Conservation (phyloP, 106 monocot genomes). For the Platanthera guangdongensis region DNA sequence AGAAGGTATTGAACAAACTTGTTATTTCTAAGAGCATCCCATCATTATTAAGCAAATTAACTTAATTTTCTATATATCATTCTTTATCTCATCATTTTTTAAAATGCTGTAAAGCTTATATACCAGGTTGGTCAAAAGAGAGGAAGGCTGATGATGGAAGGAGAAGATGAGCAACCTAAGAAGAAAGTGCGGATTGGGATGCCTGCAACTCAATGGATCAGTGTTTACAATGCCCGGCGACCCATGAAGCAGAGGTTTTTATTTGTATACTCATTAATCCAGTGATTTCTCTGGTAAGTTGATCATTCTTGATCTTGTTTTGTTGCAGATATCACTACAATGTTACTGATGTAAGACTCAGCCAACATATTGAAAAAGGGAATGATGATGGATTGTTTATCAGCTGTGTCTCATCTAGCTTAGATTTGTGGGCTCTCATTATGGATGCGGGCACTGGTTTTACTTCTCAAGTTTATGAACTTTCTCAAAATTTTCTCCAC, state of each 20-base stretch:
- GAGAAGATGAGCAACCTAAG: constrained; percentile 80
- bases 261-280: not conserved
- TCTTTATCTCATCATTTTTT: not conserved
- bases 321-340: constrained; percentile 86
- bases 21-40: not conserved
- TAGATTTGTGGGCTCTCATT: constrained; percentile 89
- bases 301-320: not conserved
- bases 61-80: not conserved
- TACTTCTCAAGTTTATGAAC: constrained; percentile 78
- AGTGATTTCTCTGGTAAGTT: not conserved
- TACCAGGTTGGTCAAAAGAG: constrained; percentile 90
- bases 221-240: constrained; percentile 73
- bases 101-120: constrained; percentile 41
- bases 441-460: constrained; percentile 99
- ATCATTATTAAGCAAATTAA: not conserved
- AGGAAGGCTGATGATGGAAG: constrained; percentile 58
- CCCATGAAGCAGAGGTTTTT: constrained; percentile 93
- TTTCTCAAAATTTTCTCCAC: constrained; percentile 78
- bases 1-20: constrained; percentile 43
- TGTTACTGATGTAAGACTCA: constrained; percentile 75
- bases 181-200: constrained; percentile 80
- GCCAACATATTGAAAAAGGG: constrained; percentile 89
- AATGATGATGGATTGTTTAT: constrained; percentile 86
- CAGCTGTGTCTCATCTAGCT: constrained; percentile 73
- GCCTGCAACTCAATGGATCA: constrained; percentile 96